Conservation (phyloP, 805 yeast species). For the Candida parachauliodes region DNA sequence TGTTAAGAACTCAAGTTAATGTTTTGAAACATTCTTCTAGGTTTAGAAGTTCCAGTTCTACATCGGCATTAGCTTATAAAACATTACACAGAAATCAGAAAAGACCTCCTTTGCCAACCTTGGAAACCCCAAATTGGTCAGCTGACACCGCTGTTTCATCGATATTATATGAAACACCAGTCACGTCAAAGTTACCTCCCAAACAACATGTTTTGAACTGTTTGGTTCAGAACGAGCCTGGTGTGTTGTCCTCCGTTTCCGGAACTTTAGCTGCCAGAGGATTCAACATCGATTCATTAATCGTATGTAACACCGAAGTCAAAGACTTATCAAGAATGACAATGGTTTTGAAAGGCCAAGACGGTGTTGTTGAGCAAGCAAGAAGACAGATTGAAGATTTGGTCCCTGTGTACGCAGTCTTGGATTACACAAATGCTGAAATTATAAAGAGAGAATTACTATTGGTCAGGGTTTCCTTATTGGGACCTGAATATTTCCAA, state of each 20-base stretch:
- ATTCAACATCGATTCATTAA: conserved; percentile 95
- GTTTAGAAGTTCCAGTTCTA: conserved; percentile 54
- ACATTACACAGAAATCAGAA: conserved; percentile 80
- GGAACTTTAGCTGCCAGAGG: conserved; percentile 98
- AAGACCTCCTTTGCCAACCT: conserved; percentile 88
- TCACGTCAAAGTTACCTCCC: conserved; percentile 55
- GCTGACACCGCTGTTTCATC: conserved; percentile 97
- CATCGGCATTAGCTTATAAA: conserved; percentile 93
- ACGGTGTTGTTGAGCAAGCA: conserved; percentile 95
- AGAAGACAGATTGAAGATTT: conserved; percentile 96
- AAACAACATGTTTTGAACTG: conserved; percentile 93
- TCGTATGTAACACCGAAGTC: conserved; percentile 95
- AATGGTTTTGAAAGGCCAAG: conserved; percentile 88
- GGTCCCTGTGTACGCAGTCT: conserved; percentile 97
- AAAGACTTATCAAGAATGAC: conserved; percentile 96
- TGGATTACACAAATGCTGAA: conserved; percentile 88
- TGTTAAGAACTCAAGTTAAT: conserved; percentile 6
- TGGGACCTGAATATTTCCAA: conserved; percentile 98
- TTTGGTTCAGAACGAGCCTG: conserved; percentile 97
- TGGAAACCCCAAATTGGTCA: conserved; percentile 92
- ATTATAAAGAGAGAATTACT: conserved; percentile 88
- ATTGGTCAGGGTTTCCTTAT: conserved; percentile 83
- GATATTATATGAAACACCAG: conserved; percentile 88
- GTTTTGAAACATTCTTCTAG: conserved; percentile 12
- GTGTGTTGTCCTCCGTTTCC: conserved; percentile 88